Base-by-base conservation (phyloP, 169 alveolate species). In the Plasmodium fragile region DNA sequence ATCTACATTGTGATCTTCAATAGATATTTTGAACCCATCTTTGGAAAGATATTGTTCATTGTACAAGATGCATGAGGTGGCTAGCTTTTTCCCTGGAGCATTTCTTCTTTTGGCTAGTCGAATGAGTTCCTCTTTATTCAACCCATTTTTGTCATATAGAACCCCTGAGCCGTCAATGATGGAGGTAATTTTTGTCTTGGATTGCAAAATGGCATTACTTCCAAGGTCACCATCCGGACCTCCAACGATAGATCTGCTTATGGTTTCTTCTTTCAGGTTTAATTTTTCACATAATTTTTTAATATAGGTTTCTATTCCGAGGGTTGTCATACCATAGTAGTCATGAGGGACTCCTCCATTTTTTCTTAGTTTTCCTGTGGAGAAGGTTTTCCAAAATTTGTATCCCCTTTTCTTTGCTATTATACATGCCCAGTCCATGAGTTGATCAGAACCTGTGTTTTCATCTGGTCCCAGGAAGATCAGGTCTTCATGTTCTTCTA, bases 221-320 rank as follows among this genome's bases (percentile, higher is more conserved):
- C 99, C 99, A 78, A 97, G 82, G 82, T 97, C 99, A 0, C 99
- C 99, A 92, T 97, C 99, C 0, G 99, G 99, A 4, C 99, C 99
- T 0, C 99, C 99, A 0, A 97, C 97, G 49, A 96, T 93, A 43
- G 97, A 95, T 71, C 98, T 93, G 13, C 98, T 96, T 81, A 97
- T 97, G 28, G 89, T 72, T 78, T 93, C 95, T 82, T 97, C 98
- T 41, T 95, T 85, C 53, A 96, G 34, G 49, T 91, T 93, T 80
- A 72, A 84, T 92, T 95, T 95, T 69, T 95, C 91, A 59, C 96
- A 92, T 25, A 97, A 53, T 25, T 93, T 96, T 34, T 91, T 92
- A 43, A 95, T 93, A 84, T 78, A 95, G 3, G 97, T 92, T 65
- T 94, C 96, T 32, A 96, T 93, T 13, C 95, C 84, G 2, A 97